Conservation (phyloP, 2,329 filamentous ascomycete species). For the Aspergillus phoenicis region DNA sequence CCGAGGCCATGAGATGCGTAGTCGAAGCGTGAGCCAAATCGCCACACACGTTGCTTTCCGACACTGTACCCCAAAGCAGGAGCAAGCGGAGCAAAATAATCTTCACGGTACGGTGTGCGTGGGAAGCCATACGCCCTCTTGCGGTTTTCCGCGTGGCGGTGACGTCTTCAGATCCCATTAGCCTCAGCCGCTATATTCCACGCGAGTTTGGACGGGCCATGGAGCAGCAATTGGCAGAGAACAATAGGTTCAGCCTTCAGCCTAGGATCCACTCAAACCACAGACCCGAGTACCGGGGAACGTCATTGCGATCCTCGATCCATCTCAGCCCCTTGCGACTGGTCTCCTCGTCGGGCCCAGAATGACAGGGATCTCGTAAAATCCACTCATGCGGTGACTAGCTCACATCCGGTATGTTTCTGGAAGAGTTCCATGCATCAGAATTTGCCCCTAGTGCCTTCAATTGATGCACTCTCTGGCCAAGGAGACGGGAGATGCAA, state of each 20-base stretch:
- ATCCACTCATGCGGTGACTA: background rate
- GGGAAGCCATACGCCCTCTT: background rate
- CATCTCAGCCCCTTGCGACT: background rate
- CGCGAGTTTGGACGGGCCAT: background rate
- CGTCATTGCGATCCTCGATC: slow-evolving; percentile 1
- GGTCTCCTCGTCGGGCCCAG: background rate
- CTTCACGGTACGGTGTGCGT: background rate
- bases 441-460: slow-evolving; percentile 4
- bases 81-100: background rate
- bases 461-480: background rate
- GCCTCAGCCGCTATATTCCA: background rate
- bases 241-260: background rate
- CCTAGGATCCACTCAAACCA: background rate
- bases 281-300: slow-evolving; percentile 1
- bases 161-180: background rate
- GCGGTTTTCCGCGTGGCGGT: background rate
- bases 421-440: slow-evolving; percentile 4
- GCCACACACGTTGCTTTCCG: background rate
- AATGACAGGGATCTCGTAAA: background rate
- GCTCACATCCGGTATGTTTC: slow-evolving; percentile 2
- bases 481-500: background rate
- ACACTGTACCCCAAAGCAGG: background rate
- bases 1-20: too few relatives aligned
- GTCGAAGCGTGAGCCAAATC: background rate
- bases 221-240: background rate